Evolutionary conservation across 768 basidiomycete species (phyloP).

Genomic region (Sarcodon sp.): DNA sequence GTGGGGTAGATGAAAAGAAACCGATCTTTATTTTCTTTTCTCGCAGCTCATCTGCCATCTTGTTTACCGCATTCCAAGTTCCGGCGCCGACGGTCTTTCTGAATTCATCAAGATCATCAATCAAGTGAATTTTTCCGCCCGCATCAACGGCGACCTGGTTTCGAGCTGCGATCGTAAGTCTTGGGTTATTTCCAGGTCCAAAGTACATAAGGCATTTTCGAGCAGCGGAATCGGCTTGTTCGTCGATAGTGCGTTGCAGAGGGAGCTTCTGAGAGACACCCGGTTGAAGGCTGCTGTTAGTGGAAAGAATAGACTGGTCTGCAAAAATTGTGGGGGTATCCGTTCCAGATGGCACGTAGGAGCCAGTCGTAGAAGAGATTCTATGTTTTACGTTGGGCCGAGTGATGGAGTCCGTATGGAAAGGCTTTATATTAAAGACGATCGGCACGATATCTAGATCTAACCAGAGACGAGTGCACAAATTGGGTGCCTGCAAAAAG

Average conservation of each 20-base stretch:
- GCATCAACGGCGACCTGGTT: conserved; percentile 86
- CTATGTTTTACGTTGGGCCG: conserved; percentile 75
- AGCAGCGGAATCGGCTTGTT: conserved; percentile 79
- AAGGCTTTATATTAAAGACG: conserved; percentile 78
- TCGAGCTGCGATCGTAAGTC: conserved; percentile 67
- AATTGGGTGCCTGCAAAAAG: conserved; percentile 46
- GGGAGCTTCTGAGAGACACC: conserved; percentile 45
- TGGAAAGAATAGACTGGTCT: conserved; percentile 39
- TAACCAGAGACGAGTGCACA: conserved; percentile 80
- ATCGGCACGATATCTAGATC: conserved; percentile 76
- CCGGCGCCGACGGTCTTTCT: conserved; percentile 55
- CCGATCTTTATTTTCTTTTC: conserved; percentile 83
- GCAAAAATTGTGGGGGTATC: conserved; percentile 66
- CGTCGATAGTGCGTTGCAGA: conserved; percentile 65
- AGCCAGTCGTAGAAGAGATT: conserved; percentile 69
- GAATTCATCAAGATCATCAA: conserved; percentile 75
- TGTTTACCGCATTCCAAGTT: conserved; percentile 74
- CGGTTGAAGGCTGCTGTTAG: conserved; percentile 23
- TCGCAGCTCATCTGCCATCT: conserved; percentile 74
- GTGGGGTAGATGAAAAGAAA: conserved; percentile 93
- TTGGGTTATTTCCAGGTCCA: conserved; percentile 74
- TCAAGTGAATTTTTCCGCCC: conserved; percentile 73
- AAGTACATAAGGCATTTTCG: conserved; percentile 79
- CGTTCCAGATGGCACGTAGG: conserved; percentile 63
- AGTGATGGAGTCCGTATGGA: conserved; percentile 68